Percentiles rank a stretch among this genome's conserved stretches.
Conservation (phyloP, 495 filamentous ascomycete species). For the Tuber microsphaerosporum region DNA sequence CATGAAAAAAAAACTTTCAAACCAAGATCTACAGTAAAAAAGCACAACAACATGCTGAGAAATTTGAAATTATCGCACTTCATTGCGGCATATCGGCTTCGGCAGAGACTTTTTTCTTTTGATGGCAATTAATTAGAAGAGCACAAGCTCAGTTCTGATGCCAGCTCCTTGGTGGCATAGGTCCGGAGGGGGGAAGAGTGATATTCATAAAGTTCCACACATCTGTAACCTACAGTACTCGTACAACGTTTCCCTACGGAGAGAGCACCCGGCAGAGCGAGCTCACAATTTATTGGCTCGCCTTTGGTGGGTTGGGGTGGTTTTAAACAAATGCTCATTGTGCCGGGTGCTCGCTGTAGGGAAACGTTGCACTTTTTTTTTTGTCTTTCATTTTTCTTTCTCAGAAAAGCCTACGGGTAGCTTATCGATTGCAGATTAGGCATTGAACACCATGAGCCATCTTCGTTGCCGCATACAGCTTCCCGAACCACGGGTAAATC, state of each 20-base stretch:
- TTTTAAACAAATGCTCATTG: background rate
- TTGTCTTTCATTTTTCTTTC: background rate
- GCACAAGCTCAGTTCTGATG: background rate
- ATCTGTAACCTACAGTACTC: background rate
- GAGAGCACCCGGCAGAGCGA: too few species aligned
- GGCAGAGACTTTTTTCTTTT: background rate
- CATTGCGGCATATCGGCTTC: background rate
- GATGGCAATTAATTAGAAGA: background rate
- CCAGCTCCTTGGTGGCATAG: background rate
- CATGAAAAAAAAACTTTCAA: background rate
- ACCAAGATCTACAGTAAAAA: background rate
- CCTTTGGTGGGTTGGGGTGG: background rate
- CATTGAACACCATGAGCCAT: slow-evolving; percentile 22
- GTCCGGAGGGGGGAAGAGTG: background rate
- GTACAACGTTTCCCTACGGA: background rate
- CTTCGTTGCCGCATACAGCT: slow-evolving; percentile 34
- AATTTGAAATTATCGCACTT: background rate
- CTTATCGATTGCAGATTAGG: slow-evolving; percentile 24
- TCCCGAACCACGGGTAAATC: slow-evolving; percentile 36
- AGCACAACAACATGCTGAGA: background rate
- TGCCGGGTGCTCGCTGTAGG: background rate
- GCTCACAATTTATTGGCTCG: background rate
- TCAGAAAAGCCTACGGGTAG: background rate
- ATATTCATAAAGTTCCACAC: background rate
- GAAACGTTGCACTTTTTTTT: background rate